Evolutionary conservation across 257 asterid species (phyloP), one percentile per base, ranked within the genome.

Genomic region (Coffea eugenioides): DNA sequence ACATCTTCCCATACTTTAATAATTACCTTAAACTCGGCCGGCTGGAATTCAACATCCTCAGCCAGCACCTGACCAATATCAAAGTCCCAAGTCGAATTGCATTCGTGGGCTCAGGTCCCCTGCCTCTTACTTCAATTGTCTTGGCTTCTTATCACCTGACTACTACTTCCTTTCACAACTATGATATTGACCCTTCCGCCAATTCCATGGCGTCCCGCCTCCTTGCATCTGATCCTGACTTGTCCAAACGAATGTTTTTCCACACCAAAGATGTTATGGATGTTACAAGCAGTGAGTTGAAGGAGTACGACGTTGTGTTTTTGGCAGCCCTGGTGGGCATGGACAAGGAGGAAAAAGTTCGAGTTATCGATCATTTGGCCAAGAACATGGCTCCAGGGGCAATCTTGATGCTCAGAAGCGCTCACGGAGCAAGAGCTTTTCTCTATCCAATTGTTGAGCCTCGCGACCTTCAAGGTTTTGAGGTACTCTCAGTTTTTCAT

Each of bases 301-400:
- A 65, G 59, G 87, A 87, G 39, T 94, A 89, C 73, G 98, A 93
- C 31, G 97, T 94, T 0, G 97, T 94, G 3, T 93, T 93, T 87
- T 76, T 94, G 87, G 98, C 98, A 0, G 98, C 98, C 1, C 85
- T 94, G 0, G 98, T 94, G 61, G 98, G 98, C 20, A 88, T 91
- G 96, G 95, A 90, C n/a, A 81, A 87, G 52, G 94, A 89, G 71
- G 92, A 89, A 10, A 94, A 94, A 83, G 80, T 80, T 74, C 76
- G 71, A 2, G 89, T 88, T 25, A 79, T 94, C 6, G 93, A 89
- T 71, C 94, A 93, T 66, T 65, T 94, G 77, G 90, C 86, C 0
- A 85, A 80, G 78, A 71, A 81, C 52, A 93, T 94, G 98, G 86
- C 92, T 0, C 93, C 96, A 0, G 97, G 98, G 20, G 97, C 95